Evolutionary conservation across 306 rosid genomes (phyloP), one percentile per base, ranked within the genome.

Genomic region (Ormosia emarginata): DNA sequence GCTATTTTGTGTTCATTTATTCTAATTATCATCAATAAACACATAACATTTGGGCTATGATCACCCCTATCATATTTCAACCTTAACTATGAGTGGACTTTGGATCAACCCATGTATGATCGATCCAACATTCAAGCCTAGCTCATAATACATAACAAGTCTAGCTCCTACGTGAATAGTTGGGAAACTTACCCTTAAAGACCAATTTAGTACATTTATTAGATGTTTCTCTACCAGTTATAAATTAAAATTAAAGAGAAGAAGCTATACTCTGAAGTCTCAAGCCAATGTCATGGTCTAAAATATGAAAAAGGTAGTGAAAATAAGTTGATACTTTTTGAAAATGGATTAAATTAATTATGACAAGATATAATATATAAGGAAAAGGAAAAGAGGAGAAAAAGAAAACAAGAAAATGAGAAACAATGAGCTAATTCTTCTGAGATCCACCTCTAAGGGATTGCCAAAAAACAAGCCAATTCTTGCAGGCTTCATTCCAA

Each of bases 401-500:
- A 5, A 46, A 17, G 15, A 33, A 78, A 67, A 52, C 14, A 64
- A 0, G 14, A 17, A 24, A 67, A 36, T 2, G 13, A 3, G 47
- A 6, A 24, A 56, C 9, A 82, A 33, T 8, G n/a, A 49, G 53
- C 72, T 86, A 90, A 77, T 87, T 84, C 81, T 85, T 85, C 17
- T 59, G 40, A 30, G 96, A 85, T 24, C 80, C 88, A 47, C 85
- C 86, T 64, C 89, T 13, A 78, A 89, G 9, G 10, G 97, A 90
- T 71, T 86, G 89, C 91, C 92, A 89, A 83, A 92, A 87, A 9
- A 91, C 89, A 75, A 93, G 97, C 93, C 94, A 91, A 78, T 92
- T 92, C 81, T 89, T 93, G 39, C 75, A 83, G 74, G 95, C 97
- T 69, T 90, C 91, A 58, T 74, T 90, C 98, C 93, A 91, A 3